These are phyloP conservation scores for Glycine soja DNA, from an alignment of 306 rosid species.

Conservation along the genomic window DNA sequence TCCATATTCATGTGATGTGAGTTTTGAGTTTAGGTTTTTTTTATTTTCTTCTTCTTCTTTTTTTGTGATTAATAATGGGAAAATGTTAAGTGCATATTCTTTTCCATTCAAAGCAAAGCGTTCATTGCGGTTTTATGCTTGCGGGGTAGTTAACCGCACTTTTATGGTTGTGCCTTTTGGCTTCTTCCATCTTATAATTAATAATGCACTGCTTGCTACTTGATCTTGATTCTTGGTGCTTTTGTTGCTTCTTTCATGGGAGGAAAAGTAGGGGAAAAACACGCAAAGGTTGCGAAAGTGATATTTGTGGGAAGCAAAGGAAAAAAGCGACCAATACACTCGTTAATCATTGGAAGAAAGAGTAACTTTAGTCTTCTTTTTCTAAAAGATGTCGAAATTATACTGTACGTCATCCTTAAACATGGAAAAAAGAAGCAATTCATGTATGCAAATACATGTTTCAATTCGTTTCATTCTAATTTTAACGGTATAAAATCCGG, in stretches of 20 bases:
- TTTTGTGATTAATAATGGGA: slow-evolving; percentile 22
- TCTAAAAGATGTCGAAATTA: background rate
- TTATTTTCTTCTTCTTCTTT: background rate
- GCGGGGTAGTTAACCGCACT: slow-evolving; percentile 59
- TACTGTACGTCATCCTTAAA: background rate
- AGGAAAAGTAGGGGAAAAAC: slow-evolving; percentile 20
- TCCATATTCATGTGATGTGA: slow-evolving; percentile 33
- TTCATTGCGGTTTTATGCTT: slow-evolving; percentile 54
- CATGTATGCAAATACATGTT: background rate
- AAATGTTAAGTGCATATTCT: background rate
- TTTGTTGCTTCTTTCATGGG: slow-evolving; percentile 43
- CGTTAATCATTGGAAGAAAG: slow-evolving; percentile 9
- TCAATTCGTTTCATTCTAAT: background rate
- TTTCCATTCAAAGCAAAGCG: slow-evolving; percentile 70
- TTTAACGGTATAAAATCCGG: background rate
- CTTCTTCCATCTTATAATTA: background rate
- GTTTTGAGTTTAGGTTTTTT: slow-evolving; percentile 31
- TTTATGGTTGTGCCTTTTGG: slow-evolving; percentile 47
- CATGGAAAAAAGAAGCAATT: background rate
- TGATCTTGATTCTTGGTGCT: background rate
- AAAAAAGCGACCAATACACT: too few relatives aligned
- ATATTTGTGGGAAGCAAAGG: background rate
- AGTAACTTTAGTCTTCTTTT: slow-evolving; percentile 4
- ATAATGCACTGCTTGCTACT: too few relatives aligned
- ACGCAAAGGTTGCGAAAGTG: slow-evolving; percentile 39